Evolutionary conservation across 257 asterid species (phyloP).

Genomic region (Mitragyna speciosa): DNA sequence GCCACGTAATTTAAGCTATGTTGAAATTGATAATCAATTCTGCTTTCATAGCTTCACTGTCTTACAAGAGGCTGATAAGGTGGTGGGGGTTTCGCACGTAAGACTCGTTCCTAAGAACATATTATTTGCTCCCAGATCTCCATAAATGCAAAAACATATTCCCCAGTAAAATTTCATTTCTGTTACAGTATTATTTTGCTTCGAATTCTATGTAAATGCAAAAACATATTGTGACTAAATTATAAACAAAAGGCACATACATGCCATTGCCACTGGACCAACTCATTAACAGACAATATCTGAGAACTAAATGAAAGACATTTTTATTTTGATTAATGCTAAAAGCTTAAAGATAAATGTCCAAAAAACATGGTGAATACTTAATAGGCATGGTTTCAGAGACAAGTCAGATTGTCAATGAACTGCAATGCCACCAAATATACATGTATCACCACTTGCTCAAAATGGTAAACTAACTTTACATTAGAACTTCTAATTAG

Average conservation of each 20-base stretch:
- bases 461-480: neutral
- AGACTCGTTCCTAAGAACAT: neutral
- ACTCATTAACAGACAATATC: neutral
- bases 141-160: neutral
- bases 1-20: too few species aligned
- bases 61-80: too few species aligned
- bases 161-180: too few species aligned
- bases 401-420: neutral
- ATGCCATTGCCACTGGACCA: neutral
- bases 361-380: too few species aligned
- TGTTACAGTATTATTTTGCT: too few species aligned
- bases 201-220: neutral
- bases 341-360: neutral
- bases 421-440: neutral
- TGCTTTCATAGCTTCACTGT: neutral
- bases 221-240: neutral
- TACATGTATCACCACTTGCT: neutral
- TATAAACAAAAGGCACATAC: too few species aligned
- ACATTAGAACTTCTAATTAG: neutral
- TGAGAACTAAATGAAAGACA: neutral
- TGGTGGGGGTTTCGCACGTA: neutral
- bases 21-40: too few species aligned
- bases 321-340: neutral
- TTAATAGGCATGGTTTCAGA: too few species aligned
- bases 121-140: neutral